These are phyloP conservation scores for Crucibulum laeve DNA, from an alignment of 768 basidiomycete species.

Conservation along the genomic window DNA sequence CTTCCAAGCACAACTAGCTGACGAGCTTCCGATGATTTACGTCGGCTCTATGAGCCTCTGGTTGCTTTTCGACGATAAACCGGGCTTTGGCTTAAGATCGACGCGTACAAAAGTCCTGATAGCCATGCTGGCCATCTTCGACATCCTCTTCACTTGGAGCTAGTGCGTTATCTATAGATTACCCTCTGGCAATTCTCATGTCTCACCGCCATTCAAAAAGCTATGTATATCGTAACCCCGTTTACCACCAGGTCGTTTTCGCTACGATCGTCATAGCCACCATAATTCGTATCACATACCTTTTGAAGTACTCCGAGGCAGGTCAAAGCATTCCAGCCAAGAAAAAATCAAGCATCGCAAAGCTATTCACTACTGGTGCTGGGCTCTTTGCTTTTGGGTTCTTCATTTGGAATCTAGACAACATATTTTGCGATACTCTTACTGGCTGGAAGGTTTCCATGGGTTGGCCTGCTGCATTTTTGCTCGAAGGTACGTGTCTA, in stretches of 20 bases:
- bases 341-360: constrained; percentile 34
- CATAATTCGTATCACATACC: constrained; percentile 44
- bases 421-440: constrained; percentile 61
- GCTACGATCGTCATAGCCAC: constrained; percentile 49
- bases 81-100: constrained; percentile 40
- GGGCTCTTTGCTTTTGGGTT: constrained; percentile 61
- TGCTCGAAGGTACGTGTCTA: constrained; percentile 51
- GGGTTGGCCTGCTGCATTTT: constrained; percentile 64
- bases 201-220: constrained; percentile 27
- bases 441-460: constrained; percentile 51
- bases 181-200: constrained; percentile 3
- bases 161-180: constrained; percentile 43
- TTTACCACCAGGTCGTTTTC: constrained; percentile 79
- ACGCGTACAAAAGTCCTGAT: constrained; percentile 35
- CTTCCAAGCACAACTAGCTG: constrained; percentile 75
- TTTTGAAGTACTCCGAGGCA: constrained; percentile 41
- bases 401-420: constrained; percentile 78
- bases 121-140: constrained; percentile 37
- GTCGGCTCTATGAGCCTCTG: constrained; percentile 58
- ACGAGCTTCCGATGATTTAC: constrained; percentile 83
- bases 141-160: constrained; percentile 61
- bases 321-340: constrained; percentile 35
- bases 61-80: constrained; percentile 53
- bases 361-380: constrained; percentile 49
- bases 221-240: constrained; percentile 63